A percentile compares a stretch with the other conserved stretches of the same genome.
These are phyloP conservation scores for Nakaseomyces bracarensis DNA, from an alignment of 1,139 yeast genomes.

Conservation along the genomic window DNA sequence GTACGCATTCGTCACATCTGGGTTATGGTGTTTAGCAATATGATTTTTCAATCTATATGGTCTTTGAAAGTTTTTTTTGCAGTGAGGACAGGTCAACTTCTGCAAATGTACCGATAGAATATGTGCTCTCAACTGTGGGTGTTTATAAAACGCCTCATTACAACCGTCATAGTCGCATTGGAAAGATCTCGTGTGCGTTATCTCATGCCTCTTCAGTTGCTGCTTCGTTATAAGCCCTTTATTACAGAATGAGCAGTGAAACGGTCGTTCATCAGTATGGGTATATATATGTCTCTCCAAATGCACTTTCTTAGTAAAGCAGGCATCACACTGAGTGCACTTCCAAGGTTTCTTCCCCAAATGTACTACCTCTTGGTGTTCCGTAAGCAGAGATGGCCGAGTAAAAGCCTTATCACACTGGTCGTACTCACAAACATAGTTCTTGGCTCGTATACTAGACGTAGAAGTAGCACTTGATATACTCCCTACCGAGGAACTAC, in stretches of 20 bases:
- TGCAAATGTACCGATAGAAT: constrained; percentile 51
- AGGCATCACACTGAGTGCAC: constrained; percentile 57
- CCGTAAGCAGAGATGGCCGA: constrained; percentile 75
- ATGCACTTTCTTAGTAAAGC: constrained; percentile 72
- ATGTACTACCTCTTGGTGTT: constrained; percentile 65
- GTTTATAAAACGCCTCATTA: constrained; percentile 60
- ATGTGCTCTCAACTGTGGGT: constrained; percentile 72
- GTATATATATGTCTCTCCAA: constrained; percentile 64
- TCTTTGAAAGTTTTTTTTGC: constrained; percentile 51
- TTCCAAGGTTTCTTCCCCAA: constrained; percentile 69
- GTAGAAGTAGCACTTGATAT: constrained; percentile 17
- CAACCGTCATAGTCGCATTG: constrained; percentile 58
- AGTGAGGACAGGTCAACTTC: constrained; percentile 44
- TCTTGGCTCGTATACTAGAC: constrained; percentile 45
- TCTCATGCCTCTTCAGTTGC: constrained; percentile 73
- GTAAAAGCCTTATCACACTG: constrained; percentile 72
- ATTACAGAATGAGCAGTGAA: constrained; percentile 64
- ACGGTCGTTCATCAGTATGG: constrained; percentile 61
- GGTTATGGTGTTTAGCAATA: constrained; percentile 47
- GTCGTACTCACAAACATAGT: constrained; percentile 49
- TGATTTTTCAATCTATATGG: constrained; percentile 59
- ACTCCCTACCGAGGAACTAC: constrained; percentile 11
- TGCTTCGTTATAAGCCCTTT: constrained; percentile 79
- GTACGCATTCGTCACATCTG: constrained; percentile 32
- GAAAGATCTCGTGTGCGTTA: constrained; percentile 68